A percentile compares a stretch with the other conserved stretches of the same genome.
phyloP scores from a whole-genome alignment of 2,329 filamentous ascomycete species.

The Pseudogymnoascus sp. region DNA sequence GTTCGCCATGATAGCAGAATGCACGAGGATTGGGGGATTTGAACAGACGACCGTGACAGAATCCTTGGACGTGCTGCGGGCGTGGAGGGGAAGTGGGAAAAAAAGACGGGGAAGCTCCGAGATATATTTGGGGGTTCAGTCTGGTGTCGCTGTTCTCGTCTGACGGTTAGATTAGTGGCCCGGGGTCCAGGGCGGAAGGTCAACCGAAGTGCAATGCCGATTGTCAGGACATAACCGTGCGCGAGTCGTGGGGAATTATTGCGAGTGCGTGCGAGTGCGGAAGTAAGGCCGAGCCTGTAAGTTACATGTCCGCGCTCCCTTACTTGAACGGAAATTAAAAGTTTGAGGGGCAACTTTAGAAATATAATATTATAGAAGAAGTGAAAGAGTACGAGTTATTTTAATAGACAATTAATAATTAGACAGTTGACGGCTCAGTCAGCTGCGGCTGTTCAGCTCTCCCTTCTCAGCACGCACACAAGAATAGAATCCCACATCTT shows the following conservation, averaged over 20 bases:
- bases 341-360: background rate
- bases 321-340: background rate
- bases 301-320: background rate
- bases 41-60: background rate
- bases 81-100: conserved; percentile 2
- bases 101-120: background rate
- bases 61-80: background rate
- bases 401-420: background rate
- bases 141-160: background rate
- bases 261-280: background rate
- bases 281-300: background rate
- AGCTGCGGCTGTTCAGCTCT: conserved; percentile 1
- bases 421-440: background rate
- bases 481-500: background rate
- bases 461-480: background rate
- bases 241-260: conserved; percentile 2
- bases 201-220: background rate
- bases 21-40: background rate
- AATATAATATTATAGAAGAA: background rate
- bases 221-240: background rate
- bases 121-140: conserved; percentile 5
- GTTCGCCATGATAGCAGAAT: conserved; percentile 66
- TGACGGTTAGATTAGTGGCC: background rate
- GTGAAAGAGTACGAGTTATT: background rate
- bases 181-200: background rate